phyloP scores from a whole-genome alignment of 495 filamentous ascomycete genomes.

The Trypethelium eluteriae region DNA sequence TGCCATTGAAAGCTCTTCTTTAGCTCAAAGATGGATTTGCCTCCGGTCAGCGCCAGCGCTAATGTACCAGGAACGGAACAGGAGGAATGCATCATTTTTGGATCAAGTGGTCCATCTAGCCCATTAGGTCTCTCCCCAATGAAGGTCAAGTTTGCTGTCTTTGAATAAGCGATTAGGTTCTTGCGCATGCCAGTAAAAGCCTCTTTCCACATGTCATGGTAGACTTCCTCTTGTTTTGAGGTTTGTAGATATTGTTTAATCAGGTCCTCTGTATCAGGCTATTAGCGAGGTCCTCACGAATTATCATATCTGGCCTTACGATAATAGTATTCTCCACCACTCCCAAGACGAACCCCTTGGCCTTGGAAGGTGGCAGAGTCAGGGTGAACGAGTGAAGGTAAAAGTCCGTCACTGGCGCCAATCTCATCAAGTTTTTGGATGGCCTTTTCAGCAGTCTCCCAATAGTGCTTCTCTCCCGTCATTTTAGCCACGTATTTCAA shows the following conservation, averaged over 20 bases:
- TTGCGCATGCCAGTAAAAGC: conserved; percentile 78
- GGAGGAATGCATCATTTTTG: conserved; percentile 97
- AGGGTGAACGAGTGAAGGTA: conserved; percentile 87
- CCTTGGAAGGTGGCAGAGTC: conserved; percentile 68
- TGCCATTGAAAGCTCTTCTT: conserved; percentile 64
- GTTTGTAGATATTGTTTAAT: conserved; percentile 97
- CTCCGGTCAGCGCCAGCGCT: conserved; percentile 78
- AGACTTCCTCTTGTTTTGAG: conserved; percentile 73
- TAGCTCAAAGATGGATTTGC: conserved; percentile 63
- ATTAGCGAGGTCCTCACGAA: not conserved
- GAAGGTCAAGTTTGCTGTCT: conserved; percentile 69
- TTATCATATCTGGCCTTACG: conserved; percentile 35
- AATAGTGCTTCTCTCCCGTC: conserved; percentile 85
- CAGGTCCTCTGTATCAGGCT: conserved; percentile 59
- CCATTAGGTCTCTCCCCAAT: conserved; percentile 79
- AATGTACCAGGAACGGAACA: conserved; percentile 98
- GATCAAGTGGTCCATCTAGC: conserved; percentile 52
- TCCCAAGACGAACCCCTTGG: conserved; percentile 82
- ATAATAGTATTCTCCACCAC: conserved; percentile 93
- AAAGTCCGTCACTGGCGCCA: conserved; percentile 66
- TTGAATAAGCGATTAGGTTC: conserved; percentile 82
- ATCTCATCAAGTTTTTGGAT: conserved; percentile 85
- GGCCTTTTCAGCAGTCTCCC: conserved; percentile 81
- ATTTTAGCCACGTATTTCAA: conserved; percentile 96
- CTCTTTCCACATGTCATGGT: conserved; percentile 88